Evolutionary conservation across 2,329 filamentous ascomycete genomes (phyloP).

Genomic region (Colletotrichum higginsianum): DNA sequence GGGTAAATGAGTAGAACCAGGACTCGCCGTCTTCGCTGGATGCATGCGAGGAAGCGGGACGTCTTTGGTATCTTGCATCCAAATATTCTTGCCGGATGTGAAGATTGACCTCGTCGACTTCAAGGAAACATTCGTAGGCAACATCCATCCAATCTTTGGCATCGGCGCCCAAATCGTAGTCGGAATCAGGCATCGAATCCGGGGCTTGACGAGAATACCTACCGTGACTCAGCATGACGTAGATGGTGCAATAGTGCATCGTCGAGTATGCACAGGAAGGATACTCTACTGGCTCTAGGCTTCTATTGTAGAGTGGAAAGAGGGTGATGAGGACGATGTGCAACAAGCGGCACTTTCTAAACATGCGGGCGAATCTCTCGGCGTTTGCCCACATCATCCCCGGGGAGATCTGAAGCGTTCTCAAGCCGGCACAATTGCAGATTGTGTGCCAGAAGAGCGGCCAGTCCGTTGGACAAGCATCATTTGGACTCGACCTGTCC

Average conservation of each 20-base stretch:
- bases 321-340: background rate
- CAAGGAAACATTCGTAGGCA: background rate
- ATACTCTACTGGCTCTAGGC: background rate
- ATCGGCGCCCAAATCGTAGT: background rate
- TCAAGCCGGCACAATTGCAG: background rate
- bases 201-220: accelerated
- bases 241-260: background rate
- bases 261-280: background rate
- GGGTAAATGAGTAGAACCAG: background rate
- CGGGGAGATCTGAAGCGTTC: background rate
- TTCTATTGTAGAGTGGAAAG: background rate
- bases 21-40: background rate
- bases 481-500: background rate
- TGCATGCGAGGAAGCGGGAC: no score
- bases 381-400: background rate
- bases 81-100: background rate
- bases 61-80: no score
- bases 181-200: background rate
- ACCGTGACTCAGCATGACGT: background rate
- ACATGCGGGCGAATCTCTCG: background rate
- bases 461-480: background rate
- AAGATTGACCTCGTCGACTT: background rate
- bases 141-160: background rate
- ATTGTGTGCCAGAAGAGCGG: background rate
- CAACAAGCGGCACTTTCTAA: background rate